Conservation (phyloP, 2,329 filamentous ascomycete genomes). For the Blastomyces gilchristii region DNA sequence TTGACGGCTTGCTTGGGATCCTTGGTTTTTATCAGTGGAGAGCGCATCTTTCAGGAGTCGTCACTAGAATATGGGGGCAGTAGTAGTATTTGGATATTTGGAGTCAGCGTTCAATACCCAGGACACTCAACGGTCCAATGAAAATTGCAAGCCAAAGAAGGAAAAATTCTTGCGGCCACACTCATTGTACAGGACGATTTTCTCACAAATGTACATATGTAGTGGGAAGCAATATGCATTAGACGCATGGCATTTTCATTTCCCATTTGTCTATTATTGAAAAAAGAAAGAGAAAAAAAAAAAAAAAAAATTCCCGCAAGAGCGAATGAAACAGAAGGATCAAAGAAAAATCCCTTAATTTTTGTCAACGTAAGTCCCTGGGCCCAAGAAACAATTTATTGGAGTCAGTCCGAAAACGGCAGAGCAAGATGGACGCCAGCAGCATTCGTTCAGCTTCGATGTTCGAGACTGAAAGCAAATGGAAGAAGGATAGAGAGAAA, state of each 20-base stretch:
- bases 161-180: background rate
- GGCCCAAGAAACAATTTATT: background rate
- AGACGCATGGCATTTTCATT: background rate
- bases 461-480: background rate
- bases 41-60: background rate
- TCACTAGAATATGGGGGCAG: background rate
- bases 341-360: too few species aligned
- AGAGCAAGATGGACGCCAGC: background rate
- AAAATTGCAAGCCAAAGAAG: background rate
- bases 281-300: too few species aligned
- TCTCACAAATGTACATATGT: background rate
- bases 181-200: background rate
- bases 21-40: background rate
- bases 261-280: too few species aligned
- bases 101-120: background rate
- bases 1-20: rapidly evolving
- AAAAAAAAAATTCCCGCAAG: too few species aligned
- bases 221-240: background rate
- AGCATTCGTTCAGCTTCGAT: background rate
- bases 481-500: background rate
- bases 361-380: background rate
- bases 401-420: too few species aligned
- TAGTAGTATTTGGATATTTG: background rate
- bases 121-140: background rate
- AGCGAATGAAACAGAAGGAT: too few species aligned